These are phyloP conservation scores for Simmondsia chinensis DNA, from an alignment of 148 eudicot species.

Conservation along the genomic window DNA sequence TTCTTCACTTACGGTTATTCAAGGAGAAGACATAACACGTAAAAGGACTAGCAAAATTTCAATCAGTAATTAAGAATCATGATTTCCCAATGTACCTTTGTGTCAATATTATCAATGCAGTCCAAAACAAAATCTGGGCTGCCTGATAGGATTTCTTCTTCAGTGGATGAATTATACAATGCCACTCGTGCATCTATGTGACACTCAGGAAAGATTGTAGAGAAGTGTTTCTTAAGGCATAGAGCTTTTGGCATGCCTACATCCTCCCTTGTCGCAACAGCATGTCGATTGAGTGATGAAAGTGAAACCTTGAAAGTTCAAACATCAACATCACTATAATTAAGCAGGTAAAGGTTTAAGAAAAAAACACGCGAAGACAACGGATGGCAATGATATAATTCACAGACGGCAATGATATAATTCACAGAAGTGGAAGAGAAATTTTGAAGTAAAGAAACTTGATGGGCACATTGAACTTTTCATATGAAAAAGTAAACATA, in stretches of 20 bases:
- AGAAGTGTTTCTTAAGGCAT: constrained; percentile 90
- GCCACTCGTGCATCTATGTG: constrained; percentile 78
- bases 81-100: no score
- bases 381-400: no score
- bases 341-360: not conserved
- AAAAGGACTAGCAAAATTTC: no score
- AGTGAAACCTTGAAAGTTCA: constrained; percentile 60
- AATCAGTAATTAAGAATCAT: no score
- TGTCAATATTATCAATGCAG: constrained; percentile 97
- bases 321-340: not conserved
- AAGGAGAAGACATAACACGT: no score
- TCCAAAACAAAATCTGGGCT: constrained; percentile 91
- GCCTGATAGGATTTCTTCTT: constrained; percentile 88
- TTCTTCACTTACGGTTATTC: no score
- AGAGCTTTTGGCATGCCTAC: constrained; percentile 92
- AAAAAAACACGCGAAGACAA: no score
- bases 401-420: no score
- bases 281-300: constrained; percentile 94
- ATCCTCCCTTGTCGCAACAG: constrained; percentile 95
- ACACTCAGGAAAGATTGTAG: constrained; percentile 80
- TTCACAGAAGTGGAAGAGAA: no score
- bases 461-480: no score
- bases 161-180: constrained; percentile 72
- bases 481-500: no score
- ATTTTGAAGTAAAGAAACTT: no score